Evolutionary conservation across 2,329 filamentous ascomycete genomes (phyloP), one percentile per base, ranked within the genome.

Genomic region (Talaromyces islandicus): DNA sequence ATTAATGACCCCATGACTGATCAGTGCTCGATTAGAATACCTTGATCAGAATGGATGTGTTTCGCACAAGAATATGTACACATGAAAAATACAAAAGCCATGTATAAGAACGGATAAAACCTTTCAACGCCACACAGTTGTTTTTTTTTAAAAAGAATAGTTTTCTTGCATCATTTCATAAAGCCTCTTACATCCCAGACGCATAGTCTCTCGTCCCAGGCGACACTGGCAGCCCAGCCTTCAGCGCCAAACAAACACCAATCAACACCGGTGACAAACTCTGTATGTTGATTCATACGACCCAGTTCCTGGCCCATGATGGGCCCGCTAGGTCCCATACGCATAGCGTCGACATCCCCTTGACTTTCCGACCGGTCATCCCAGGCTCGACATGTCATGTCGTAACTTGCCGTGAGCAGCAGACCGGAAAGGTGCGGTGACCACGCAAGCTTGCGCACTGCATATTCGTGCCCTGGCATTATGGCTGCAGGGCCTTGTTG

Each of bases 361-460:
- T 68, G 68, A 9, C 77, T 64, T 68, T 74, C 64, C 38, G 81
- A 85, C n/a, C 86, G 90, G 71, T 97, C 94, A 11, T 87, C 91
- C 94, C 94, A 99, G 55, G 97, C 81, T 32, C 94, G 85, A 66
- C 94, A 95, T 6, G 91, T 96, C 94, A 99, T 99, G 76, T 99
- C 94, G 75, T 99, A 99, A 71, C 92, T 94, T 1, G 90, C 93
- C 67, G 88, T 94, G 48, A 96, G 82, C 48, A 99, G 76, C 10
- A 96, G 84, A 71, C 97, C 91, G 60, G 87, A 87, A n/a, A 94
- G 83, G 78, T 99, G 94, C 10, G 94, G 94, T 68, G 90, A 95
- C 93, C 94, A 99, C 6, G 90, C 85, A 4, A 99, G 70, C 64
- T 89, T 87, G 54, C 92, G 83, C 27, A 97, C 87, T 3, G 94